Percentiles rank a stretch among this genome's conserved stretches.
Conservation (phyloP, 2,329 filamentous ascomycete genomes). For the Diaporthe sp. region DNA sequence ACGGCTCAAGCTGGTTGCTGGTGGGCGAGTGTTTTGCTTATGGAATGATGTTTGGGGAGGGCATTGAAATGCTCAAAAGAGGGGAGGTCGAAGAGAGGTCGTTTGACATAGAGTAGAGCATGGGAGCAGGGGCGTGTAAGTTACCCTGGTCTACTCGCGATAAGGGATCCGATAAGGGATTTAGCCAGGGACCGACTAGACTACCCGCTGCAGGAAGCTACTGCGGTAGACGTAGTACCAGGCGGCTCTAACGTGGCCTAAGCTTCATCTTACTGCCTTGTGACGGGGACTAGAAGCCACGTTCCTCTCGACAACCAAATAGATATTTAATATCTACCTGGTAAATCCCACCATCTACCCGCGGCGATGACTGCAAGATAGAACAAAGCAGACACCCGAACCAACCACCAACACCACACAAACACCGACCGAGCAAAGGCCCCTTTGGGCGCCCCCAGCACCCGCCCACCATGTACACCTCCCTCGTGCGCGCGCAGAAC, state of each 20-base stretch:
- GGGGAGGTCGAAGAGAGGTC: neutral
- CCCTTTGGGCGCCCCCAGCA: neutral
- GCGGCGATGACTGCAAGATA: neutral
- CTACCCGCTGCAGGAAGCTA: neutral
- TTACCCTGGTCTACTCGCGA: neutral
- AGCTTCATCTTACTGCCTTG: slow-evolving; percentile 17
- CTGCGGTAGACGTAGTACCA: too few relatives aligned
- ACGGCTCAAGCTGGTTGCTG: neutral
- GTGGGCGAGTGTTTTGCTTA: neutral
- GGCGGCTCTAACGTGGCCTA: slow-evolving; percentile 29
- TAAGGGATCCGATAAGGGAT: slow-evolving; percentile 2
- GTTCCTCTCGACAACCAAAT: neutral
- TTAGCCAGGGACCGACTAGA: neutral
- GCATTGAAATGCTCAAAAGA: neutral
- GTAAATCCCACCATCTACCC: neutral
- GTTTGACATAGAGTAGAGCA: neutral
- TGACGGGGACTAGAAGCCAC: slow-evolving; percentile 11
- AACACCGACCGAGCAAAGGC: slow-evolving; percentile 2
- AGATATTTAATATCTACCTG: neutral
- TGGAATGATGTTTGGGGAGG: neutral
- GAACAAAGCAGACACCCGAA: neutral
- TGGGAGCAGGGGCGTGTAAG: too few relatives aligned
- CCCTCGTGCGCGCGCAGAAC: slow-evolving; percentile 87
- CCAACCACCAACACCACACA: neutral
- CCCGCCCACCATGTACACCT: slow-evolving; percentile 82